Evolutionary conservation across 2,329 filamentous ascomycete genomes (phyloP).

Genomic region (Alternaria hordeiaustralica): DNA sequence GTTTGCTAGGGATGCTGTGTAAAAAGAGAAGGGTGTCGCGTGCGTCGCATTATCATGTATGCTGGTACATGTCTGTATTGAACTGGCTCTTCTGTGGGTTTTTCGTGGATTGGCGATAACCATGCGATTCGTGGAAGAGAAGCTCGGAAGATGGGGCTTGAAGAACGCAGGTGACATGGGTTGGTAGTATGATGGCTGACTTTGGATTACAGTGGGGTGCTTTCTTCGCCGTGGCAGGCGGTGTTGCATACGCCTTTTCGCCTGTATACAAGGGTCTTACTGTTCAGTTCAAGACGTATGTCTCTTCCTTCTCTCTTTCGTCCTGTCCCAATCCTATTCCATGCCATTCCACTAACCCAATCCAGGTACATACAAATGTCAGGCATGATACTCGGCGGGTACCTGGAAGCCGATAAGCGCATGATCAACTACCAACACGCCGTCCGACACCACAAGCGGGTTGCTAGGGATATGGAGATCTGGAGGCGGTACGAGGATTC

Average conservation of each 20-base stretch:
- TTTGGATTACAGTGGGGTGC: conserved; percentile 65
- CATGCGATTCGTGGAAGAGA: not conserved
- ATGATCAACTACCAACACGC: conserved; percentile 71
- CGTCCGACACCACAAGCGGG: conserved; percentile 68
- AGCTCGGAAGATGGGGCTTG: not conserved
- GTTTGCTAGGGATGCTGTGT: too few relatives aligned
- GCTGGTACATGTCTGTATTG: not conserved
- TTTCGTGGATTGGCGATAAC: not conserved
- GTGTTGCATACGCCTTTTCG: conserved; percentile 67
- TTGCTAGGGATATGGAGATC: conserved; percentile 69
- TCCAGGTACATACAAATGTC: conserved; percentile 80
- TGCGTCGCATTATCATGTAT: not conserved
- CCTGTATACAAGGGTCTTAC: conserved; percentile 70
- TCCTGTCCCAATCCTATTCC: not conserved
- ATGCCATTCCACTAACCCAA: not conserved
- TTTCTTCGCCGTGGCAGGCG: conserved; percentile 68
- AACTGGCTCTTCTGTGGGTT: too few relatives aligned
- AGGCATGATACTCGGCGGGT: conserved; percentile 80
- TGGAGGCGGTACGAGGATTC: conserved; percentile 73
- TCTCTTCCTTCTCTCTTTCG: not conserved
- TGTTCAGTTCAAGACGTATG: conserved; percentile 45
- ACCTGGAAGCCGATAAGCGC: conserved; percentile 75
- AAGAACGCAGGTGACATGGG: not conserved
- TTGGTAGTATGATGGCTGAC: not conserved
- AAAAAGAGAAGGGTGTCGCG: not conserved